Evolutionary conservation across 106 monocot species (phyloP).

Genomic region (Acorus calamus): DNA sequence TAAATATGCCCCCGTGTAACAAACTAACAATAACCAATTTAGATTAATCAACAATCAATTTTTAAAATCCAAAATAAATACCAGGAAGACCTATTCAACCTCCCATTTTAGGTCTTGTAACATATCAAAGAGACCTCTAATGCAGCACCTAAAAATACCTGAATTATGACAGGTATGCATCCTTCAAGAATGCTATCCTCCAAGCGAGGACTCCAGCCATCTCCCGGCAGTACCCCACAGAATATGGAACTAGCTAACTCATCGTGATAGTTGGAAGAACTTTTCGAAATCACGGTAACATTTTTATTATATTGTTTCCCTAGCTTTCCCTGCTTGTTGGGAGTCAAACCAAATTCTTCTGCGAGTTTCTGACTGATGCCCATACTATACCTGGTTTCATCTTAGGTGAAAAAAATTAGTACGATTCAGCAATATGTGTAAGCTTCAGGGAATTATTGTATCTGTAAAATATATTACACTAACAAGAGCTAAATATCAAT

Average conservation of each 20-base stretch:
- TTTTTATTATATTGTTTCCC: conserved; percentile 57
- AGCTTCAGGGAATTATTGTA: too few relatives aligned
- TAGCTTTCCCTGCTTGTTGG: conserved; percentile 69
- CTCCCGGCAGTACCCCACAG: conserved; percentile 90
- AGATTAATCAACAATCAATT: too few relatives aligned
- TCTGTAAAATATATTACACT: too few relatives aligned
- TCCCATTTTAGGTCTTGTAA: too few relatives aligned
- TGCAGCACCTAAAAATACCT: too few relatives aligned
- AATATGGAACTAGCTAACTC: conserved; percentile 74
- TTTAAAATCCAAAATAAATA: not conserved
- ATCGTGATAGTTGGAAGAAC: conserved; percentile 43
- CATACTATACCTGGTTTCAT: conserved; percentile 81
- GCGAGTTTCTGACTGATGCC: conserved; percentile 78
- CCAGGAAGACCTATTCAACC: too few relatives aligned
- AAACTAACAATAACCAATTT: too few relatives aligned
- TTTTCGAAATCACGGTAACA: conserved; percentile 64
- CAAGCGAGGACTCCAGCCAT: conserved; percentile 93
- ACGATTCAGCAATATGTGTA: not conserved
- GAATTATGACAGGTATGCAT: conserved; percentile 93
- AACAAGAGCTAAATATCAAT: too few relatives aligned
- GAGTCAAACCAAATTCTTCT: conserved; percentile 74
- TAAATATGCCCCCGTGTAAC: too few relatives aligned
- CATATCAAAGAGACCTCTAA: too few relatives aligned
- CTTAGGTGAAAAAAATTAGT: not conserved
- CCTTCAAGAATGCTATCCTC: conserved; percentile 88